Evolutionary conservation across 768 basidiomycete species (phyloP).

Genomic region (Boletus pseudopeckii): DNA sequence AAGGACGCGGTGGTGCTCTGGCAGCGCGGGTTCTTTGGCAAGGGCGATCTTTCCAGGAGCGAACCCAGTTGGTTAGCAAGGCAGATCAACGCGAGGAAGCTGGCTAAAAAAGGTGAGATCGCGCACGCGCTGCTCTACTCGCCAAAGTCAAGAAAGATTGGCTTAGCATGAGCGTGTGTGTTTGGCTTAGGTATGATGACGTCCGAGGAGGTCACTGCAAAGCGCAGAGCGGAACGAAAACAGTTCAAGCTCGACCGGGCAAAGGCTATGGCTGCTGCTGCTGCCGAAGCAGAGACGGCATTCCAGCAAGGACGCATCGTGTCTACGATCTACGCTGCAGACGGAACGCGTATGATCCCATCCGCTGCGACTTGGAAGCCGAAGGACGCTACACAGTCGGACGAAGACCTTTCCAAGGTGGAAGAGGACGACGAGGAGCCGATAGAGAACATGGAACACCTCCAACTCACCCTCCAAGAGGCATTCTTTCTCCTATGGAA

Average conservation of each 20-base stretch:
- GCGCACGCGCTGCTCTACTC: not conserved
- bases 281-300: slow-evolving; percentile 72
- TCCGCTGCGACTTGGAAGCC: slow-evolving; percentile 83
- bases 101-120: slow-evolving; percentile 54
- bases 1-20: slow-evolving; percentile 72
- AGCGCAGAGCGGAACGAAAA: slow-evolving; percentile 80
- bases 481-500: slow-evolving; percentile 87
- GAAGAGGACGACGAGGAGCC: slow-evolving; percentile 42
- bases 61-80: slow-evolving; percentile 92
- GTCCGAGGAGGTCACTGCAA: slow-evolving; percentile 88
- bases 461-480: slow-evolving; percentile 86
- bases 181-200: slow-evolving; percentile 42
- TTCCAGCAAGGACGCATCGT: slow-evolving; percentile 71
- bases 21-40: slow-evolving; percentile 94
- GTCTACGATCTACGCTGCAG: slow-evolving; percentile 54
- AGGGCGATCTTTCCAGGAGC: slow-evolving; percentile 90
- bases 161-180: not conserved
- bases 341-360: slow-evolving; percentile 50
- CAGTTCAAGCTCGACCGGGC: slow-evolving; percentile 95
- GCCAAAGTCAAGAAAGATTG: not conserved
- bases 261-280: slow-evolving; percentile 76
- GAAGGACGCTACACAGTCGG: slow-evolving; percentile 19
- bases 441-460: slow-evolving; percentile 77
- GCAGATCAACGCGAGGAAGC: slow-evolving; percentile 57
- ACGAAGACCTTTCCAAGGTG: slow-evolving; percentile 12